Percentiles rank a stretch among this genome's conserved stretches.
These are phyloP conservation scores for Calonectria hawksworthii DNA, from an alignment of 2,329 filamentous ascomycete species.

Conservation along the genomic window DNA sequence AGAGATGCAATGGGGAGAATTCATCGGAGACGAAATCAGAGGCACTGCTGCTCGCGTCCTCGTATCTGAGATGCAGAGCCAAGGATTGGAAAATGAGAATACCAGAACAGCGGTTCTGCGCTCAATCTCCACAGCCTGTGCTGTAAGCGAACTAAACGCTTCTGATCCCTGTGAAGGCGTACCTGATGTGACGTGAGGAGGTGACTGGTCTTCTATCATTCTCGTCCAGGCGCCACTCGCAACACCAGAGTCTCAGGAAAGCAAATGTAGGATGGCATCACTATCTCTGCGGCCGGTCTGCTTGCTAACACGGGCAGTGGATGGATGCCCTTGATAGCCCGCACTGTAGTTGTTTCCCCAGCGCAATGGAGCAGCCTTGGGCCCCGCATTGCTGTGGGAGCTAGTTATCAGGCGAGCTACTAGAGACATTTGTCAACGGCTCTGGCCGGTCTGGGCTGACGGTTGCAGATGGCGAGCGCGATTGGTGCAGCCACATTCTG, in stretches of 20 bases:
- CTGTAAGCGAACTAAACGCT: conserved; percentile 2
- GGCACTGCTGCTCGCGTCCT: neutral
- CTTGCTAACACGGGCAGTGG: neutral
- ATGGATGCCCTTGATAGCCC: conserved; percentile 1
- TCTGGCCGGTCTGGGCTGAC: conserved; percentile 42
- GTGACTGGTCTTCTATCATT: conserved; percentile 23
- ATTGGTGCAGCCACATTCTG: conserved; percentile 38
- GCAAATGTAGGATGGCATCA: neutral
- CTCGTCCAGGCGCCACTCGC: conserved; percentile 5
- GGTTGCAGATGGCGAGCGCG: conserved; percentile 38
- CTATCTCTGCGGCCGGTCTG: conserved; percentile 8
- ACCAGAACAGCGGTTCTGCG: neutral
- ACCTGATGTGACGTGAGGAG: conserved; percentile 15
- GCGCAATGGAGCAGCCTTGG: conserved; percentile 7
- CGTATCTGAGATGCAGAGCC: conserved; percentile 5
- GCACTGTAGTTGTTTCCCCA: neutral
- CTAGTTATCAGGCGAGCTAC: conserved; percentile 24
- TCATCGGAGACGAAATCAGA: neutral
- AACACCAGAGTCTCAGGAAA: conserved; percentile 20
- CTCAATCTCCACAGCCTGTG: neutral
- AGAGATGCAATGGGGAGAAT: neutral
- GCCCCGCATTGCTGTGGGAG: conserved; percentile 17
- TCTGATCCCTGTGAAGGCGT: conserved; percentile 14
- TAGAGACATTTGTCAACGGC: conserved; percentile 27
- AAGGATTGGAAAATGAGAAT: conserved; percentile 1